Evolutionary conservation across 768 basidiomycete species (phyloP), one percentile per base, ranked within the genome.

Genomic region (Pisolithus albus): DNA sequence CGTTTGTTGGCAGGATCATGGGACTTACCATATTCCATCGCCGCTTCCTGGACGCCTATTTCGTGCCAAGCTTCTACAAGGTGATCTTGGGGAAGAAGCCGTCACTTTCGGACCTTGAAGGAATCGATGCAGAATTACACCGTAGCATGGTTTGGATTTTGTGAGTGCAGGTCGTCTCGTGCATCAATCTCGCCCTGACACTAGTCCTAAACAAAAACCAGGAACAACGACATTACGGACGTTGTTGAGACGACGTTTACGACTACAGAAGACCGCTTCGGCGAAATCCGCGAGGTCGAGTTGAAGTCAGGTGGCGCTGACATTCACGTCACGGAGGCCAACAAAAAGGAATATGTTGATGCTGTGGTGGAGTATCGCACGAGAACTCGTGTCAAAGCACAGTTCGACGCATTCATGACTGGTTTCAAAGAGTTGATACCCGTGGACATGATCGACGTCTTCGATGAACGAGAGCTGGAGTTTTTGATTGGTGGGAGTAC

Each of bases 401-500:
- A 94, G 69, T 89, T 90, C 59, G 77, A 83, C 48, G 83, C 92
- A 3, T 89, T 95, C 72, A 84, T 88, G 80, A 80, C 81, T 49
- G 92, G 92, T 7, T 81, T 94, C 51, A 76, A 84, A 57, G 92
- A 94, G 60, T 75, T 93, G 47, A 81, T 93, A 56, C 89, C 92
- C 7, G 73, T 81, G 53, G 89, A 92, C 58, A 75, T 94, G 47
- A 77, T 95, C 64, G 83, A 82, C 59, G 89, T 94, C 2, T 94
- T 95, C 60, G 92, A 95, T 63, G 92, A 94, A 66, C 77, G 88
- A 51, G 92, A 95, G 60, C 72, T 94, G 4, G 91, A 92, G 69
- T 68, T 94, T 49, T 73, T 95, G 56, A 92, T 95, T 55, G 92
- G 92, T 54, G 92, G 92, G 49, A n/a, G 92, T 94, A 84, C 83